These are phyloP conservation scores for Xylariaceae sp. DNA, from an alignment of 2,329 filamentous ascomycete species.

Conservation along the genomic window DNA sequence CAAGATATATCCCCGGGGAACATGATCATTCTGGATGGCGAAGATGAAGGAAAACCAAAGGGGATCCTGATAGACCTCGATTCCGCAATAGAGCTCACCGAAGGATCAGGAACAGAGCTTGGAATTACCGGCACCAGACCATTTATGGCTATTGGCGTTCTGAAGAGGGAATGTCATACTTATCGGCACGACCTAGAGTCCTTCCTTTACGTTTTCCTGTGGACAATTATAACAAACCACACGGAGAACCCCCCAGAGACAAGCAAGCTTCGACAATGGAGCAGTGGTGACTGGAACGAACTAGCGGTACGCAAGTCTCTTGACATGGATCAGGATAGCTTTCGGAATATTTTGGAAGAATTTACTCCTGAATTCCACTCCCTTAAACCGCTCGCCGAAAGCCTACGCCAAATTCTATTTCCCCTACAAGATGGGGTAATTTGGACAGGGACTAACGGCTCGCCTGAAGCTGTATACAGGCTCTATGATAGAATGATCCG, in stretches of 20 bases:
- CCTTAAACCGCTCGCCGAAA: slow-evolving; percentile 30
- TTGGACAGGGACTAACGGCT: slow-evolving; percentile 32
- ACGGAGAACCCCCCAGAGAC: slow-evolving; percentile 23
- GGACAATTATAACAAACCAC: slow-evolving; percentile 34
- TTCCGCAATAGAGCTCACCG: slow-evolving; percentile 29
- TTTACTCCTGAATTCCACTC: slow-evolving; percentile 29
- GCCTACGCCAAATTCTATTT: slow-evolving; percentile 31
- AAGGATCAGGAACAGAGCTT: slow-evolving; percentile 5
- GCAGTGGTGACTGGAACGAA: slow-evolving; percentile 27
- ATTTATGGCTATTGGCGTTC: slow-evolving; percentile 38
- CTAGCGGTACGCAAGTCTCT: slow-evolving; percentile 30
- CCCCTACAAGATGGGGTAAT: slow-evolving; percentile 25
- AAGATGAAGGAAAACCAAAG: slow-evolving; percentile 23
- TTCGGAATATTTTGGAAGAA: slow-evolving; percentile 31
- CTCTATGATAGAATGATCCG: slow-evolving; percentile 44
- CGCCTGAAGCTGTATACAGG: slow-evolving; percentile 23
- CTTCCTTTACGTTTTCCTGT: slow-evolving; percentile 37
- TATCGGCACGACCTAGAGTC: slow-evolving; percentile 39
- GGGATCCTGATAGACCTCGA: slow-evolving; percentile 39
- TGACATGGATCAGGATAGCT: slow-evolving; percentile 28
- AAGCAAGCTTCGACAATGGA: slow-evolving; percentile 34
- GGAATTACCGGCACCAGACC: slow-evolving; percentile 30
- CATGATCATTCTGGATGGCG: slow-evolving; percentile 34
- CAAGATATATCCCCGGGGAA: slow-evolving; percentile 35
- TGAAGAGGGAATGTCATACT: slow-evolving; percentile 30